A percentile compares a stretch with the other conserved stretches of the same genome.
Evolutionary conservation across 2,329 filamentous ascomycete species (phyloP).

Genomic region (Diplodia mutila): DNA sequence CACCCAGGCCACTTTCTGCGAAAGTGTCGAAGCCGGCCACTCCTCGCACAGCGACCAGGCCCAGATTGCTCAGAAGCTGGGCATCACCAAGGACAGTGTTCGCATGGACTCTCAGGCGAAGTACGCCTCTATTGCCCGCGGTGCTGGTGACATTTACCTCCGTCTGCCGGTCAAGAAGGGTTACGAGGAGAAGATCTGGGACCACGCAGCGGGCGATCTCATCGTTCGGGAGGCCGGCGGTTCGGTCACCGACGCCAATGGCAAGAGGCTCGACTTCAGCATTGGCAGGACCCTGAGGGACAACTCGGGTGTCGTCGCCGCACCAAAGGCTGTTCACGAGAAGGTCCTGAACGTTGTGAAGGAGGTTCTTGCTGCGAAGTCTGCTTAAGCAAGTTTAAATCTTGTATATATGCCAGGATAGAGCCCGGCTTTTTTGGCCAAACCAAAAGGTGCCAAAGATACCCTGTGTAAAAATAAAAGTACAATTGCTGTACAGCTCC

Average conservation of each 20-base stretch:
- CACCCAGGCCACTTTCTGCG: conserved; percentile 85
- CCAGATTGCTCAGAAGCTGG: conserved; percentile 78
- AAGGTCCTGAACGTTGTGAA: conserved; percentile 81
- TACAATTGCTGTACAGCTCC: conserved; percentile 21
- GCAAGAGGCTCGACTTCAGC: conserved; percentile 83
- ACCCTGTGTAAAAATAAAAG: conserved; percentile 23
- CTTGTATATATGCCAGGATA: conserved; percentile 12
- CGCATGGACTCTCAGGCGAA: conserved; percentile 98
- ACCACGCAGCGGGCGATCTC: conserved; percentile 92
- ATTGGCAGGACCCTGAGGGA: conserved; percentile 81
- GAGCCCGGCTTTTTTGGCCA: conserved; percentile 6
- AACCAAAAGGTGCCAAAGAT: conserved; percentile 18
- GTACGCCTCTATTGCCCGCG: conserved; percentile 92
- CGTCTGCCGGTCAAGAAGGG: conserved; percentile 81
- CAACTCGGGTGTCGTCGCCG: conserved; percentile 94
- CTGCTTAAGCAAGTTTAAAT: conserved; percentile 15
- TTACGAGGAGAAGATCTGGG: conserved; percentile 99
- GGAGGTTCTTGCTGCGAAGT: conserved; percentile 66
- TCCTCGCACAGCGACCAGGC: conserved; percentile 88
- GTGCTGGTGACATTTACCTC: conserved; percentile 92
- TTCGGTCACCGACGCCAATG: conserved; percentile 84
- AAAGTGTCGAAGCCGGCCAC: conserved; percentile 92
- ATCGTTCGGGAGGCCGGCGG: conserved; percentile 95
- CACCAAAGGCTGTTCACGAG: conserved; percentile 74
- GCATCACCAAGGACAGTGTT: conserved; percentile 86